Percentiles rank a stretch among this genome's conserved stretches.
These are phyloP conservation scores for Arxiozyma telluris DNA, from an alignment of 1,139 yeast genomes.

Conservation along the genomic window DNA sequence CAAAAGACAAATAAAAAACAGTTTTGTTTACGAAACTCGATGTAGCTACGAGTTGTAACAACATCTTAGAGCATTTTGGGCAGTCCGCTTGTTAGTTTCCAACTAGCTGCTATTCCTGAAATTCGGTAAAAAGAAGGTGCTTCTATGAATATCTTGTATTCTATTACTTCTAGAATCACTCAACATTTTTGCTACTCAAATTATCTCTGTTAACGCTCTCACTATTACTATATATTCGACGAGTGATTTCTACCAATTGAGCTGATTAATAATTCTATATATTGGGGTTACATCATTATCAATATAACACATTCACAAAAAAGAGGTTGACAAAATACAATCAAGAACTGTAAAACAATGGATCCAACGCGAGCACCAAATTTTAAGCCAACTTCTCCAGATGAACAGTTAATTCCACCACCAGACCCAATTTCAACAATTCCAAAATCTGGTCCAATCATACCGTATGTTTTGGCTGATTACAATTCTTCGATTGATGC, in stretches of 20 bases:
- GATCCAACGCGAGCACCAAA: conserved; percentile 78
- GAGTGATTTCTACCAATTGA: not conserved
- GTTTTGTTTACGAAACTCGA: not conserved
- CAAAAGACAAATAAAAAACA: too few species aligned
- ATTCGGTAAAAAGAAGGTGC: not conserved
- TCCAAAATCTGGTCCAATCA: conserved; percentile 68
- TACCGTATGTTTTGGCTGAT: conserved; percentile 69
- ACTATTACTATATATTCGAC: not conserved
- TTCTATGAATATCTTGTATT: too few species aligned
- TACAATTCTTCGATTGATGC: conserved; percentile 62
- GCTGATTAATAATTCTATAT: too few species aligned
- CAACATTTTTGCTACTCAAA: not conserved
- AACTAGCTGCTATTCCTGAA: not conserved
- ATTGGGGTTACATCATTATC: too few species aligned
- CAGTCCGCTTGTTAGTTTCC: not conserved
- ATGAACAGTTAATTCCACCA: conserved; percentile 54
- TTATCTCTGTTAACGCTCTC: not conserved
- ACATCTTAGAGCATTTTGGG: too few species aligned
- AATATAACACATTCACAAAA: too few species aligned
- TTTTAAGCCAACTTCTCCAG: conserved; percentile 62
- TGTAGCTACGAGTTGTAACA: not conserved
- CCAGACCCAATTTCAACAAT: conserved; percentile 61
- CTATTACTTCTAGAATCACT: too few species aligned
- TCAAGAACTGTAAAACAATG: conserved; percentile 33
- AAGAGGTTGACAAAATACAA: not conserved